Evolutionary conservation across 1,284 basidiomycete genomes (phyloP), one percentile per base, ranked within the genome.

Genomic region (Retiboletus flavoniger): DNA sequence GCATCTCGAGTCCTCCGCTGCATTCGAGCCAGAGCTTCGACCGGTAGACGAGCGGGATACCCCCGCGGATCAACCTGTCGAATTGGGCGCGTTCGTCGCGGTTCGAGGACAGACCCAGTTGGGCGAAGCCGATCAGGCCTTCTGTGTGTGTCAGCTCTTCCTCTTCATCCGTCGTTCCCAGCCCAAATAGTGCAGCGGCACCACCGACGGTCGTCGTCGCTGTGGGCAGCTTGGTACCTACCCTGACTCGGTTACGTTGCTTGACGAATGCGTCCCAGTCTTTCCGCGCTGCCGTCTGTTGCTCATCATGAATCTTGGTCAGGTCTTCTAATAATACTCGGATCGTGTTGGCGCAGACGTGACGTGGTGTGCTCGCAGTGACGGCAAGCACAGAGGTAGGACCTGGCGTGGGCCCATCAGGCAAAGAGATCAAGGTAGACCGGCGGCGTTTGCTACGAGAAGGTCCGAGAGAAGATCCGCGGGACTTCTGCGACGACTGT

Each of bases 11-110:
- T 1, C 89, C 95, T 1, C 95, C 94, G 55, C 89, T 93, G 68
- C 93, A 97, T 74, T 99, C 96, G 53, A 89, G 73, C 91, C 93
- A 95, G 38, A 93, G 81, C 67, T 96, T 94, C 28, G 89, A 80
- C 8, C 96, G 82, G 66, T 96, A 95, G 35, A 82, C 83, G 26
- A 98, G 79, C 8, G 96, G 96, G 21, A 98, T 90, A 0, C 97
- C 97, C 45, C 77, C 81, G 48, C 91, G 76, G 24, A 96, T 84
- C 3, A 99, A 76, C 50, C 83, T 74, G 54, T 88, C 84, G 60
- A 98, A 92, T 61, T 90, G 88, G 52, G 78, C 82, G 70, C 89
- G 82, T 65, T 95, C 91, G 54, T 92, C 89, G 34, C 78, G 75
- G 66, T 85, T 91, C 9, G 84, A 76, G 7, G 82, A 83, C 21